These are phyloP conservation scores for Colletotrichum eleusines DNA, from an alignment of 2,329 filamentous ascomycete genomes.

Conservation along the genomic window DNA sequence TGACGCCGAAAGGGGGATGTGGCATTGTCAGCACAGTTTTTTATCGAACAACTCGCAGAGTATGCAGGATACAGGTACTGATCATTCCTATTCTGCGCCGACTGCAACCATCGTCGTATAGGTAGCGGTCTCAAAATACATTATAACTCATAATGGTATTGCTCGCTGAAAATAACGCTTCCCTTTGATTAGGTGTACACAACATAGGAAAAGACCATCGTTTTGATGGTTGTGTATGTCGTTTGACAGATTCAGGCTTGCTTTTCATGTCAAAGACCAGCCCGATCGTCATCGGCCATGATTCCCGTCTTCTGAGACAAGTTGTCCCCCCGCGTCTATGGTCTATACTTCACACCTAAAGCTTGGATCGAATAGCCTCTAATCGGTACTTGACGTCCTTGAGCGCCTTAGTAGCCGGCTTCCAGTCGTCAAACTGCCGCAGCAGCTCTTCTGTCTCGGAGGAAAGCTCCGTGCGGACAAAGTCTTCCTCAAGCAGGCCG, in stretches of 20 bases:
- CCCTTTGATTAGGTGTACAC: background rate
- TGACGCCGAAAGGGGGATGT: too few species aligned
- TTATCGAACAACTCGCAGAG: background rate
- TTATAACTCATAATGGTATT: background rate
- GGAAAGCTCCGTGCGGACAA: slow-evolving; percentile 84
- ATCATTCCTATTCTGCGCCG: background rate
- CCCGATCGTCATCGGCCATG: background rate
- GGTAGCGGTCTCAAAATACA: background rate
- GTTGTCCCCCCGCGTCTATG: background rate
- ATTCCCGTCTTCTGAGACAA: background rate
- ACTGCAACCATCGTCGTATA: background rate
- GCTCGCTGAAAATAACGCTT: background rate
- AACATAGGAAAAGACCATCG: background rate
- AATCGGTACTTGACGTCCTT: slow-evolving; percentile 97
- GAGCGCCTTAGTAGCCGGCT: slow-evolving; percentile 86
- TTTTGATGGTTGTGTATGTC: background rate
- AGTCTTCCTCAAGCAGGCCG: slow-evolving; percentile 90
- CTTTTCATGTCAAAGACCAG: background rate
- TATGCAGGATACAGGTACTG: background rate
- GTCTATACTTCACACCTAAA: slow-evolving; percentile 56
- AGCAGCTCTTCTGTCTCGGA: slow-evolving; percentile 83
- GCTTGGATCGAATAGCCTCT: slow-evolving; percentile 89
- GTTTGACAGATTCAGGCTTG: background rate
- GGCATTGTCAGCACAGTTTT: background rate
- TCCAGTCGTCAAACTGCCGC: slow-evolving; percentile 94